Percentiles rank a stretch among this genome's conserved stretches.
phyloP scores from a whole-genome alignment of 495 filamentous ascomycete genomes.

The Aspergillus biplanus region DNA sequence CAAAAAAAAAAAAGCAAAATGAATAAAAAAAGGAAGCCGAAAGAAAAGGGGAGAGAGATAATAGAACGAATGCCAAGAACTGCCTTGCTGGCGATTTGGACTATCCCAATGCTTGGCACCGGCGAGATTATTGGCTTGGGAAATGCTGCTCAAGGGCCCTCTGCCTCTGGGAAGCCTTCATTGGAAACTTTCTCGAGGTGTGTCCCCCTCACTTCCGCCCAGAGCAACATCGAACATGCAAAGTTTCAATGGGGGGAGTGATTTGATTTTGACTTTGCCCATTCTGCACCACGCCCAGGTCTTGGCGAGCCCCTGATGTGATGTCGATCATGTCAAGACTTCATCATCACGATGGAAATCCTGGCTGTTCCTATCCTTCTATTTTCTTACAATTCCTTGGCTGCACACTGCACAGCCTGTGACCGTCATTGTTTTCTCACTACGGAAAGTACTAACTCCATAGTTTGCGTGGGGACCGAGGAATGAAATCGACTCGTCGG shows the following conservation, averaged over 20 bases:
- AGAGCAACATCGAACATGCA: neutral
- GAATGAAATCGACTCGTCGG: too few relatives aligned
- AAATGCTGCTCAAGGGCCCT: neutral
- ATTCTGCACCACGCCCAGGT: slow-evolving; percentile 8
- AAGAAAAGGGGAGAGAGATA: too few relatives aligned
- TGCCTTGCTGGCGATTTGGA: neutral
- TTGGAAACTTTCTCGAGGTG: neutral
- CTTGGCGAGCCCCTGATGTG: slow-evolving; percentile 15
- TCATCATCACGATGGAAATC: neutral
- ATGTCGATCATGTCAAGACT: slow-evolving; percentile 10
- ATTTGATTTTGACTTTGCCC: slow-evolving; percentile 16
- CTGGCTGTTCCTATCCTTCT: neutral
- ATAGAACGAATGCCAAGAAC: neutral
- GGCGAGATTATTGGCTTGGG: slow-evolving; percentile 8
- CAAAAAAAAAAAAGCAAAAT: too few relatives aligned
- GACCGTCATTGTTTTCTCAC: too few relatives aligned
- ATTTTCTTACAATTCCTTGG: neutral
- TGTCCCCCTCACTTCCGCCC: neutral
- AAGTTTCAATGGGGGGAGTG: neutral
- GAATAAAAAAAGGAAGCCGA: too few relatives aligned
- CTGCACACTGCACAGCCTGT: neutral
- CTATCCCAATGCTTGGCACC: slow-evolving; percentile 2
- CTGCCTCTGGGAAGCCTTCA: neutral
- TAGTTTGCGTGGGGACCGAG: too few relatives aligned
- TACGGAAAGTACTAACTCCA: too few relatives aligned